Base-by-base conservation (phyloP, 2,329 filamentous ascomycete species). In the Pseudogymnoascus sp. region DNA sequence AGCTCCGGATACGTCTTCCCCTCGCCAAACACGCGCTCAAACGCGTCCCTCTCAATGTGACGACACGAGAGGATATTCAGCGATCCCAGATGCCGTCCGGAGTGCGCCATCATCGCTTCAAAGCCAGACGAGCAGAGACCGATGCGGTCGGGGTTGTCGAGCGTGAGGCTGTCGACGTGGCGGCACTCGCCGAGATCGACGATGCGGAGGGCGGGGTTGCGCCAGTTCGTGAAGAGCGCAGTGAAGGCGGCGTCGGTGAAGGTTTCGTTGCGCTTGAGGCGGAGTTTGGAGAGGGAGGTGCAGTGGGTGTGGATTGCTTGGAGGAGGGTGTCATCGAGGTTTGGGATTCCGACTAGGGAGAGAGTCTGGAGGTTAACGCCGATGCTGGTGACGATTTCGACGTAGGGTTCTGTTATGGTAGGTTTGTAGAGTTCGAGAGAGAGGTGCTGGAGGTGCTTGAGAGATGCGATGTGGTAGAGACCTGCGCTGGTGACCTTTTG, bases 41-140 rank as follows among this genome's bases (percentile, higher is more conserved):
- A 92, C 0, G 89, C 85, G 14, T 82, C 76, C 35, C 81, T 79
- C 1, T 84, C 81, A 65, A 97, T 92, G 71, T 96, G 88, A 2
- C 93, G 87, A 70, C 91, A 96, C 0, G 88, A 89, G 12, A 90
- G 84, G n/a, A 97, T 78, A 69, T 95, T 89, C 35, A 97, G 77
- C 39, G 81, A 77, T 63, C 80, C 79, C 1, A 97, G 74, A 9
- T 75, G 78, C 1, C 75, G 70, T 3, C 90, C 89, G 0, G 92
- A 96, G 71, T 97, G 93, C 0, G 78, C 76, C 90, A 97, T 96
- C 43, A 97, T 75, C 0, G 90, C 89, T 65, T 81, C 78, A 75
- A 97, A 93, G 0, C 89, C 92, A 5, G 81, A 75, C 0, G 86
- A 87, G 59, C 87, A 90, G 33, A 97, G 79, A 1, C 92, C 93